Base-by-base conservation (phyloP, 148 eudicot genomes). In the Rhododendron henanense region DNA sequence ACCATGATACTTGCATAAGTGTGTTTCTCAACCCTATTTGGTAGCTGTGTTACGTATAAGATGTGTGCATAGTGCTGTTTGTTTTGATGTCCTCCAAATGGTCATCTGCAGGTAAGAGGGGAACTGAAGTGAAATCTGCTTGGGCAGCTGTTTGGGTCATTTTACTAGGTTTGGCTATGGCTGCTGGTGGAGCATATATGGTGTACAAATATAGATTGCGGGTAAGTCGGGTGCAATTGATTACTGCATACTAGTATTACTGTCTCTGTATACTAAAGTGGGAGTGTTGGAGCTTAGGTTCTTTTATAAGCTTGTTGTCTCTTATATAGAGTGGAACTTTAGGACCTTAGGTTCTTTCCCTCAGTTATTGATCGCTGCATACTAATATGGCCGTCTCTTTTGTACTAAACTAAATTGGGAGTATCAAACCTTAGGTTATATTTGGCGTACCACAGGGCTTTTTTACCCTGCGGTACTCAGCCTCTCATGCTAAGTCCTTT, bases 1-100 rank as follows among this genome's bases (percentile, higher is more conserved):
- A 96, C 82, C 98, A 95, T 80, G 99, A 95, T 88, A 93, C 97
- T 73, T 96, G 99, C 90, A 95, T 96, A 91, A 93, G 99, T 96
- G 87, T 87, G 96, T 86, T 85, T 13, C 23, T 79, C 39, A 57
- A 31, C 21, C 44, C 78, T 35, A 69, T 41, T 73, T 79, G 65
- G 39, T 76, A 6, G 39, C 76, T 33, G 0, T 48, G 63, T 39
- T 21, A 3, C 75, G 37, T 47, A 10, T 48, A 65, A 45, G 25
- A 44, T 25, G 39, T 65, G n/a, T 65, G n/a, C 15, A 14, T 25
- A 1, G 35, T 69, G 21, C 55, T 80, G 35, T 61, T 45, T 65
- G 79, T 61, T 77, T 76, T 63, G 21, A 76, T 84, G 37, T n/a
- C 11, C 48, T 78, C 67, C 55, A 37, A 78, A 75, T 23, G 73